A percentile compares a stretch with the other conserved stretches of the same genome.
Conservation (phyloP, 345 rosid species). For the Trapa bicornis region DNA sequence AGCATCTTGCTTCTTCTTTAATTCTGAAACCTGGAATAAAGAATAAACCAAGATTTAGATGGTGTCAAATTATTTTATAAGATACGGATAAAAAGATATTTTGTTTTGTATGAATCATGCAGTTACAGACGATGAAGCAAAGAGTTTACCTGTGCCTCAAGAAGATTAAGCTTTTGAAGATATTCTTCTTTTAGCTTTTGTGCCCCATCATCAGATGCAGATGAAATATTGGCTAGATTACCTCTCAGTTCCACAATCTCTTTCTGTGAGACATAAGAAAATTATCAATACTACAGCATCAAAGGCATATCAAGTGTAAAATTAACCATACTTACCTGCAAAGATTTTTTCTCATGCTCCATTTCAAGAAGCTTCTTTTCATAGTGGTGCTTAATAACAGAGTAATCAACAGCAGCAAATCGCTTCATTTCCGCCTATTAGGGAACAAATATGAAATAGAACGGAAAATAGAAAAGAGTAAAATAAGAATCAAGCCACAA, state of each 20-base stretch:
- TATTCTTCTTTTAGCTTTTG: slow-evolving; percentile 75
- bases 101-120: background rate
- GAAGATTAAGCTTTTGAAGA: slow-evolving; percentile 76
- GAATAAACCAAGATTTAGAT: background rate
- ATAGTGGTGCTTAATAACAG: slow-evolving; percentile 81
- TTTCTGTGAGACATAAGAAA: slow-evolving; percentile 39
- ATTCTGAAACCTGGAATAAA: slow-evolving; percentile 48
- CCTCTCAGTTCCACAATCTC: slow-evolving; percentile 73
- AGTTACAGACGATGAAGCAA: slow-evolving; percentile 5
- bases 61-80: background rate
- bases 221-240: slow-evolving; percentile 60
- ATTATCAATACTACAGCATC: background rate
- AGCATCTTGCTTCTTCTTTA: slow-evolving; percentile 96
- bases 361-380: slow-evolving; percentile 83
- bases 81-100: background rate
- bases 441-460: slow-evolving; percentile 5
- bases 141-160: slow-evolving; percentile 64
- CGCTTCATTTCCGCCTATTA: slow-evolving; percentile 95
- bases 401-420: slow-evolving; percentile 53
- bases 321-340: slow-evolving; percentile 42
- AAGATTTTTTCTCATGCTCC: slow-evolving; percentile 67
- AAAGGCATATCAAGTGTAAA: background rate
- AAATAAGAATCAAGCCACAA: background rate
- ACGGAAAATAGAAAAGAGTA: background rate
- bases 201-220: slow-evolving; percentile 67